phyloP scores from a whole-genome alignment of 2,329 filamentous ascomycete genomes.

The Claviceps arundinis region DNA sequence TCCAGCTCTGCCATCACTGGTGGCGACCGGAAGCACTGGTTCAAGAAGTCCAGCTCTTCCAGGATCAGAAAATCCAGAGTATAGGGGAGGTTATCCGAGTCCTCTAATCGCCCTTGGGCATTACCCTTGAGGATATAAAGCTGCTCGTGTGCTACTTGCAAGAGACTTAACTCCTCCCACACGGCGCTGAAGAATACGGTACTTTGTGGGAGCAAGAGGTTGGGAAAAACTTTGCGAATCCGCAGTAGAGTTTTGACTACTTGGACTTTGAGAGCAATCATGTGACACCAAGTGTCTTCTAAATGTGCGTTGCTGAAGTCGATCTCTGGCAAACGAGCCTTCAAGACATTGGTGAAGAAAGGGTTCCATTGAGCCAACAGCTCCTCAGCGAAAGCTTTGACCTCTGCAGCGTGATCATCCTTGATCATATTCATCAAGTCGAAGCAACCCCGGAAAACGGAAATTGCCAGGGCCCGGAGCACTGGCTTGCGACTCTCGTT shows the following conservation, averaged over 20 bases:
- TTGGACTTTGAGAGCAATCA: constrained; percentile 81
- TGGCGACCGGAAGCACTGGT: constrained; percentile 75
- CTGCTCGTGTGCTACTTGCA: constrained; percentile 61
- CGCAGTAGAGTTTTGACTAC: constrained; percentile 90
- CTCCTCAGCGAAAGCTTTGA: constrained; percentile 82
- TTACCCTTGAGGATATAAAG: constrained; percentile 72
- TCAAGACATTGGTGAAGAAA: constrained; percentile 72
- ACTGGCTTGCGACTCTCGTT: constrained; percentile 61
- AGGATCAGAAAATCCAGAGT: constrained; percentile 87
- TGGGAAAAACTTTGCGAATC: constrained; percentile 71
- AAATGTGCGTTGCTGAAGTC: constrained; percentile 36
- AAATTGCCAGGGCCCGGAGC: constrained; percentile 73
- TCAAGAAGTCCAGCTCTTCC: constrained; percentile 90
- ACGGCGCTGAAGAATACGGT: constrained; percentile 71
- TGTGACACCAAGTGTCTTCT: constrained; percentile 57
- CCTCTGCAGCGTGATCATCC: constrained; percentile 76
- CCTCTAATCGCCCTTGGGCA: constrained; percentile 76
- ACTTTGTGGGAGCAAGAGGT: constrained; percentile 70
- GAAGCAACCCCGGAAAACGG: constrained; percentile 82
- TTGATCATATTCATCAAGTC: constrained; percentile 95
- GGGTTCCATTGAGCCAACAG: constrained; percentile 74
- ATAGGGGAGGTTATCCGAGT: constrained; percentile 83
- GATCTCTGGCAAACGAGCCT: constrained; percentile 58
- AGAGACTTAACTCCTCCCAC: constrained; percentile 72
- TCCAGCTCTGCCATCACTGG: constrained; percentile 85